Percentiles rank a stretch among this genome's conserved stretches.
Evolutionary conservation across 495 filamentous ascomycete species (phyloP).

Genomic region (Neurospora africana): DNA sequence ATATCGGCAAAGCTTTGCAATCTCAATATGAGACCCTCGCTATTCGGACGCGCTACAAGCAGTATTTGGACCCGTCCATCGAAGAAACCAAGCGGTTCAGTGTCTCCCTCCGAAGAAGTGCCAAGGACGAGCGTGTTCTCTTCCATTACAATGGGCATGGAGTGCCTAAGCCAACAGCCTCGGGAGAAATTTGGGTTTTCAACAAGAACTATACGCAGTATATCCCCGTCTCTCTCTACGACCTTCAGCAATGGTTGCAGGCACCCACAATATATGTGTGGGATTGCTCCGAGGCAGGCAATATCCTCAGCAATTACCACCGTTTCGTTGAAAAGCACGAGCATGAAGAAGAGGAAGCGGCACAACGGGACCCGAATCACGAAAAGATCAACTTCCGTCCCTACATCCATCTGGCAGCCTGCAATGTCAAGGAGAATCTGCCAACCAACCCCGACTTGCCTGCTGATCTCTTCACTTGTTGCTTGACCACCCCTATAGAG

Average conservation of each 20-base stretch:
- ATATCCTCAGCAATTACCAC: constrained; percentile 90
- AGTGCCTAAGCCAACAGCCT: constrained; percentile 91
- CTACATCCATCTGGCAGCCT: constrained; percentile 87
- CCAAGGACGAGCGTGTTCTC: constrained; percentile 88
- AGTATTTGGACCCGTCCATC: constrained; percentile 89
- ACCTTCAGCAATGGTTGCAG: constrained; percentile 91
- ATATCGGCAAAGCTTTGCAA: constrained; percentile 91
- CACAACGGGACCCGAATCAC: constrained; percentile 61
- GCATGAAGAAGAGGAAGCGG: constrained; percentile 64
- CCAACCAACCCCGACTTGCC: constrained; percentile 95
- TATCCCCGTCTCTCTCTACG: constrained; percentile 92
- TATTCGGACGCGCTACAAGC: constrained; percentile 88
- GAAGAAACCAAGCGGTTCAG: constrained; percentile 97
- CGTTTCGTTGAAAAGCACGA: constrained; percentile 91
- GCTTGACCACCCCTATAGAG: constrained; percentile 91
- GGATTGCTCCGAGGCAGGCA: constrained; percentile 91
- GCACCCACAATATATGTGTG: constrained; percentile 94
- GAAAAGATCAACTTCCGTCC: constrained; percentile 53
- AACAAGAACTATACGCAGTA: constrained; percentile 99
- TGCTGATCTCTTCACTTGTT: constrained; percentile 92
- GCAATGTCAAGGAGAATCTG: constrained; percentile 76
- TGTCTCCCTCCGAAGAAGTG: constrained; percentile 74
- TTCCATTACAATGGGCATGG: constrained; percentile 99
- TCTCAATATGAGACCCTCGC: constrained; percentile 92
- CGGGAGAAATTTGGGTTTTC: constrained; percentile 98